Evolutionary conservation across 768 basidiomycete species (phyloP), one percentile per base, ranked within the genome.

Genomic region (Lentinula sp.): DNA sequence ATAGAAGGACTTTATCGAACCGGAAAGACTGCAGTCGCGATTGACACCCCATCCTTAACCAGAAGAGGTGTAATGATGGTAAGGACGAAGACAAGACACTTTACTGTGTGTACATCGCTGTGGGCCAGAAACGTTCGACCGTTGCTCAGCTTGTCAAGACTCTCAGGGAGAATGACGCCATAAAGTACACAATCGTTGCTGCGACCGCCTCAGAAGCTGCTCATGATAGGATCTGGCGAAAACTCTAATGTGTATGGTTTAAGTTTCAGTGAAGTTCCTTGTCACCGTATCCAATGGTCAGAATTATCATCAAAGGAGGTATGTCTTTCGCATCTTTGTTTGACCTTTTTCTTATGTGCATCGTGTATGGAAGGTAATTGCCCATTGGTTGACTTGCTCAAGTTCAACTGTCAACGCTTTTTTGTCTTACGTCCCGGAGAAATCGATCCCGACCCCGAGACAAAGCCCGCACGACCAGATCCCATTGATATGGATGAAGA

Each of bases 401-500:
- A 35, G 42, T 37, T 62, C 37, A 45, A 56, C 32, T 61, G 12
- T 23, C 65, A 64, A 62, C 63, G 68, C 16, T 43, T 23, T 51
- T 61, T n/a, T n/a, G n/a, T n/a, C 63, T 77, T 99, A 63, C 81
- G 94, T 54, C 94, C 97, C 7, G 97, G 97, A 48, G 97, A 98
- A 76, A 96, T 99, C 61, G 97, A 99, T 73, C 95, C 96, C 6
- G 95, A 99, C 76, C 97, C 97, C 13, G 97, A 99, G 75, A 97
- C 95, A 9, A 95, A 98, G 70, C 94, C 97, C 52, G 97, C 97
- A 10, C 85, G 97, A 32, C 97, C 97, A 5, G 97, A 99, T 77
- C 97, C 97, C 6, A 98, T 98, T 66, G 97, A 99, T 76, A 99
- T 99, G 97, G 97, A 99, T 71, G 97, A 99, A 76, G 97, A 98